Conservation (phyloP, 164 flowering plant genomes). For the Santalum album region DNA sequence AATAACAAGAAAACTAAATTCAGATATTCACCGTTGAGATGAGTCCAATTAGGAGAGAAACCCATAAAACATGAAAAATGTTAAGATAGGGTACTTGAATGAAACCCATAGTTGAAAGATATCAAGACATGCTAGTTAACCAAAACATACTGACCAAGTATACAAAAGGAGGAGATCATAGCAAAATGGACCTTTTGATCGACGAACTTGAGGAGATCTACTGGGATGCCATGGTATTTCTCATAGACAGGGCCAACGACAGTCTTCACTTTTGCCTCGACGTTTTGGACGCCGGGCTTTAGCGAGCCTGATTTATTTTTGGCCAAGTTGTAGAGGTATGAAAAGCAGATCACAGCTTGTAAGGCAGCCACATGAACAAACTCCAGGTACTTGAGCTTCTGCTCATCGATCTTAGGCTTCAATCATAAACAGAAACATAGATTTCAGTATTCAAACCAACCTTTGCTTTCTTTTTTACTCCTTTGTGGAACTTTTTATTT, state of each 20-base stretch:
- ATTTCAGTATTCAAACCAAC: no score
- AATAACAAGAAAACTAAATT: no score
- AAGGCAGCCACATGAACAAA: conserved; percentile 31
- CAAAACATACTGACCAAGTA: neutral
- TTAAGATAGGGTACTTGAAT: no score
- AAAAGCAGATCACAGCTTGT: conserved; percentile 17
- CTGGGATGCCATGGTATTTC: conserved; percentile 30
- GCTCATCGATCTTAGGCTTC: conserved; percentile 12
- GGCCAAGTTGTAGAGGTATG: conserved; percentile 24
- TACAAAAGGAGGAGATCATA: neutral
- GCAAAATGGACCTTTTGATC: conserved; percentile 40
- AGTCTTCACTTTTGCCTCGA: conserved; percentile 33
- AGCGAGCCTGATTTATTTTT: conserved; percentile 39
- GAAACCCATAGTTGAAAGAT: no score
- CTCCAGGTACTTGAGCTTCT: conserved; percentile 31
- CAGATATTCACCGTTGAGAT: no score
- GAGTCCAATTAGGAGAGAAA: no score
- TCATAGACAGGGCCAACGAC: conserved; percentile 33
- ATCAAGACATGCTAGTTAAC: no score
- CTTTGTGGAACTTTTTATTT: no score
- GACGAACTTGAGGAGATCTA: conserved; percentile 29
- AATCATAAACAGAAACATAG: neutral
- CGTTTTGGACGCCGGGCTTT: conserved; percentile 38
- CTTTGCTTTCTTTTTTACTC: no score
- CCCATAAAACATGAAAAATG: no score